Conservation (phyloP, 140 eudicot genomes). For the Oenanthe javanica region DNA sequence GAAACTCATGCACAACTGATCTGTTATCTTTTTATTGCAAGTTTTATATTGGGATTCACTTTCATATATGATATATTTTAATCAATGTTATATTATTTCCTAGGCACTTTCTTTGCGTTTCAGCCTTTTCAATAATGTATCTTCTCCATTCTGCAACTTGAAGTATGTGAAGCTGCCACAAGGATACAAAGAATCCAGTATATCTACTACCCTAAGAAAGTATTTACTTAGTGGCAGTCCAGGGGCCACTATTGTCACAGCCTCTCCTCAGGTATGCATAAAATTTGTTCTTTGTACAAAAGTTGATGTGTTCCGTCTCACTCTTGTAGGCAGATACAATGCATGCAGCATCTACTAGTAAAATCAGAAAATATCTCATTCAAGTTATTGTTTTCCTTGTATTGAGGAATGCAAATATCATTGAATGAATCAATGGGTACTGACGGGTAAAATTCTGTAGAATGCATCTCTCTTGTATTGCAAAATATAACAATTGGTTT, state of each 20-base stretch:
- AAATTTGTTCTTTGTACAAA: too few relatives aligned
- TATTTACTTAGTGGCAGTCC: background rate
- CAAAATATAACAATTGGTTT: too few relatives aligned
- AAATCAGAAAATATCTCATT: background rate
- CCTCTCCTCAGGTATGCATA: background rate
- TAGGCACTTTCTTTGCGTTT: background rate
- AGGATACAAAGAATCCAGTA: background rate
- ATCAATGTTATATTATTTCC: background rate
- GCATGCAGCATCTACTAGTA: background rate
- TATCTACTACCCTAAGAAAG: background rate
- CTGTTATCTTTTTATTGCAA: background rate
- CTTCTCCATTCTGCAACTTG: background rate
- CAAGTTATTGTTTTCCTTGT: background rate
- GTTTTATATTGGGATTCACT: background rate
- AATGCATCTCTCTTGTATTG: too few relatives aligned
- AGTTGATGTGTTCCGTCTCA: background rate
- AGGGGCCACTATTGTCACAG: background rate
- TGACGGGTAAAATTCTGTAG: too few relatives aligned
- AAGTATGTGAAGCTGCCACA: background rate
- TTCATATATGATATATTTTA: background rate
- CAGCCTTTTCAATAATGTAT: background rate
- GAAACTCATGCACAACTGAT: background rate
- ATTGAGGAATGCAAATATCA: too few relatives aligned
- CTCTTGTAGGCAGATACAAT: background rate
- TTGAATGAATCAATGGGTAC: background rate